Percentiles rank a stretch among this genome's conserved stretches.
phyloP scores from a whole-genome alignment of 73 alveolate genomes.

The Urostyla sp. region DNA sequence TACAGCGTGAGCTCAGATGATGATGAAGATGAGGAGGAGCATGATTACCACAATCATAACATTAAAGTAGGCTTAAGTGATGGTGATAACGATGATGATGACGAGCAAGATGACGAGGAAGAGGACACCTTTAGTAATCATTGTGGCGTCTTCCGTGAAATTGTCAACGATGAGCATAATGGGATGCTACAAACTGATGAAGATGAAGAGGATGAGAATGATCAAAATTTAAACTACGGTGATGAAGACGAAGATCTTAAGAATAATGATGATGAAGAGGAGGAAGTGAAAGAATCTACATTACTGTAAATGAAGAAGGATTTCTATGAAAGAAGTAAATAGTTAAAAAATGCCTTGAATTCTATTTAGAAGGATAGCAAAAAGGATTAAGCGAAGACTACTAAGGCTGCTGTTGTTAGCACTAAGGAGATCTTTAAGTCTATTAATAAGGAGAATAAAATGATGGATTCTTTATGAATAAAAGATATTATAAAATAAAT shows the following conservation, averaged over 20 bases:
- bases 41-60: neutral
- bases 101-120: neutral
- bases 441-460: no score
- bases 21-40: conserved; percentile 51
- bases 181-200: neutral
- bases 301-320: conserved; percentile 11
- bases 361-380: neutral
- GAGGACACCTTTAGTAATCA: no score
- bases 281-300: neutral
- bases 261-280: conserved; percentile 9
- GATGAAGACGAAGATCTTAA: conserved; percentile 12
- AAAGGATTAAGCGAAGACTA: neutral
- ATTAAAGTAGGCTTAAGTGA: neutral
- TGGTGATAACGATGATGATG: conserved; percentile 17
- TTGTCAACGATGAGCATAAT: neutral
- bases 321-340: conserved; percentile 22
- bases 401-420: no score
- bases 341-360: conserved; percentile 29
- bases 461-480: no score
- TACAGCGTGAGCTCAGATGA: conserved; percentile 63
- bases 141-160: no score
- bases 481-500: no score
- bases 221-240: neutral
- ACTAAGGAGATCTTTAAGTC: no score
- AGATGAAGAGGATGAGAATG: conserved; percentile 38